Conservation (phyloP, 192 early-diverging fungal genomes). For the Umbelopsis sp. region DNA sequence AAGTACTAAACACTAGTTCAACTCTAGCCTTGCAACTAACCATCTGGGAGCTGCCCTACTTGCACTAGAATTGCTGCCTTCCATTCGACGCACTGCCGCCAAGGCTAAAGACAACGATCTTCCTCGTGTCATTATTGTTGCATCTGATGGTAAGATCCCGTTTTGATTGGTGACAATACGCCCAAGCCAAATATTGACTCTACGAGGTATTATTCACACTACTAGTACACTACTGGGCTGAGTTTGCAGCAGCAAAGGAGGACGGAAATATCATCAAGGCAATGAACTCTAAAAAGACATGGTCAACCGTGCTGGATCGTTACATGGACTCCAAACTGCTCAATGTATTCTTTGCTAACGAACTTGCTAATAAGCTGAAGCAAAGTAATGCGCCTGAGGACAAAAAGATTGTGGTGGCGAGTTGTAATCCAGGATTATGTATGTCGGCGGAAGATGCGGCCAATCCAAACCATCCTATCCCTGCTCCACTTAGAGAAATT, state of each 20-base stretch:
- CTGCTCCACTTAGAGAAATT: not conserved
- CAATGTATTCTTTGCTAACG: constrained; percentile 30
- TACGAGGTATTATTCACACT: too few species aligned
- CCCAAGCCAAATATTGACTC: not conserved
- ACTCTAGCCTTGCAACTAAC: constrained; percentile 24
- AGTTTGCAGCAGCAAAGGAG: constrained; percentile 7
- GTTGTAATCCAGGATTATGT: constrained; percentile 24
- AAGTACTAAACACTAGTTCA: not conserved
- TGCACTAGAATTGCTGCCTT: constrained; percentile 24
- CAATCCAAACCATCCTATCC: not conserved
- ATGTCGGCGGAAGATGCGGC: not conserved
- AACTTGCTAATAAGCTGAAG: constrained; percentile 22
- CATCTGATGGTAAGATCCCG: constrained; percentile 24
- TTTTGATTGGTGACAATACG: not conserved
- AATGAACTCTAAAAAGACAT: constrained; percentile 17
- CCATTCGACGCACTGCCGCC: constrained; percentile 24
- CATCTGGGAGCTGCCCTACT: constrained; percentile 29
- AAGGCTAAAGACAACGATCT: not conserved
- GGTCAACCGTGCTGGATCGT: not conserved
- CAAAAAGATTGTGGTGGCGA: constrained; percentile 22
- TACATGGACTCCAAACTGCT: constrained; percentile 27
- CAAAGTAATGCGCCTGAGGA: constrained; percentile 16
- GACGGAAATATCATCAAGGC: constrained; percentile 20
- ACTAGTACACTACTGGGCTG: constrained; percentile 25
- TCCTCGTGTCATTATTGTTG: constrained; percentile 28